Base-by-base conservation (phyloP, 2,329 filamentous ascomycete species). In the Fusarium metavorans region DNA sequence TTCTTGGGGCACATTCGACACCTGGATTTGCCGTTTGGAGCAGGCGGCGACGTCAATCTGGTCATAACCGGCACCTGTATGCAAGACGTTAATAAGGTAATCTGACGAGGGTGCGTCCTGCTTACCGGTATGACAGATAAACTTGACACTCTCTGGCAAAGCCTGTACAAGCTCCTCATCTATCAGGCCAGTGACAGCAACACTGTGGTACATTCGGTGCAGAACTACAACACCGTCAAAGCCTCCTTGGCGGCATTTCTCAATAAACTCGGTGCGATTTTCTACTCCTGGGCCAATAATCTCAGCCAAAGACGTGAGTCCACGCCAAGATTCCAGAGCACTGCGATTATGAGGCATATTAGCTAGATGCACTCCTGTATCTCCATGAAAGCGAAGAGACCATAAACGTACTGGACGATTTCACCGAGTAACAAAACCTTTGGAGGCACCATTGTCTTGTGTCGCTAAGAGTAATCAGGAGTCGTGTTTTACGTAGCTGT, bases 41-140 rank as follows among this genome's bases (percentile, higher is more conserved):
- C 54, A 58, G 6, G 54, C 54, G 6, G n/a, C 14, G 9, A 58
- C 54, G 16, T 58, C 54, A 58, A 58, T 37, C 23, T 58, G 54
- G 8, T 58, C 54, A 14, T 58, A 58, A 8, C 54, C 54, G 8
- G 54, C 54, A 2, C 54, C 54, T 58, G 16, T 2, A 32, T 52
- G 16, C 3, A 32, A 32, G 13, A 13, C 1, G 18, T 52, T 32
- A 52, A 27, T 25, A n/a, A 13, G 2, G 5, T n/a, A 0, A 8
- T 13, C 3, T 0, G 0, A 30, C 3, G 3, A 52, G 48, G 18
- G 5, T 1, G 25, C n/a, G 1, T 8, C 3, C 10, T 7, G 4
- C 54, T 37, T 2, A 58, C 54, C 54, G 30, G 34, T 58, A 8
- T 58, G 54, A 5, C 54, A 58, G 32, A 58, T 37, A n/a, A 58